Evolutionary conservation across 257 asterid genomes (phyloP), one percentile per base, ranked within the genome.

Genomic region (Solanum phureja): DNA sequence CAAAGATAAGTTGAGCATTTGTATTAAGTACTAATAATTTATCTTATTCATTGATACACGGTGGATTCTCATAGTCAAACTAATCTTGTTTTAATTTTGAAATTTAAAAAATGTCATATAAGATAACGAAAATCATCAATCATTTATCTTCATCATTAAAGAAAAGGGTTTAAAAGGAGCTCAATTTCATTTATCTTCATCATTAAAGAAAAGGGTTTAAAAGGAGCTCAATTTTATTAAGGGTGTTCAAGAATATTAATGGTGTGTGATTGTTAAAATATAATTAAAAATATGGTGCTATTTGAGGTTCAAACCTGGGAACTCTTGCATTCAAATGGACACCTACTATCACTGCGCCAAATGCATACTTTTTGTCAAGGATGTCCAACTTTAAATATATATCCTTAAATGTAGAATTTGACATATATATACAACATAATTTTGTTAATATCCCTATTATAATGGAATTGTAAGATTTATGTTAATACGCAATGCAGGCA

Each of bases 401-500:
- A 52, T 2, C 23, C 1, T 52, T 52, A 6, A 52, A 52, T 52
- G 7, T 52, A 52, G 3, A 16, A 52, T 52, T 52, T 52, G 8
- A 52, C 60, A 52, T 52, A 49, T 14, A 49, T 14, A 49, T 49
- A 5, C 19, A 49, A 49, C 8, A 49, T 49, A 49, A 49, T 49
- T 49, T 49, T 49, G 1, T 0, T 16, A 52, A 52, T 52, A 52
- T 16, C 23, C 8, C 9, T 1, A 52, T 6, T 0, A 66, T 66
- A 66, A 66, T 27, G 35, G 0, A 68, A 12, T 66, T 2, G 8
- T 64, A 44, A 33, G 9, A 23, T 21, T 37, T 31, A 11, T 68
- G 46, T 42, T 42, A 29, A 86, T 52, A 52, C 19, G 4, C 46
- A 18, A 24, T 21, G 87, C 76, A 93, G 96, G 94, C 98, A 94